These are phyloP conservation scores for Erysiphe pulchra DNA, from an alignment of 2,329 filamentous ascomycete genomes.

Conservation along the genomic window DNA sequence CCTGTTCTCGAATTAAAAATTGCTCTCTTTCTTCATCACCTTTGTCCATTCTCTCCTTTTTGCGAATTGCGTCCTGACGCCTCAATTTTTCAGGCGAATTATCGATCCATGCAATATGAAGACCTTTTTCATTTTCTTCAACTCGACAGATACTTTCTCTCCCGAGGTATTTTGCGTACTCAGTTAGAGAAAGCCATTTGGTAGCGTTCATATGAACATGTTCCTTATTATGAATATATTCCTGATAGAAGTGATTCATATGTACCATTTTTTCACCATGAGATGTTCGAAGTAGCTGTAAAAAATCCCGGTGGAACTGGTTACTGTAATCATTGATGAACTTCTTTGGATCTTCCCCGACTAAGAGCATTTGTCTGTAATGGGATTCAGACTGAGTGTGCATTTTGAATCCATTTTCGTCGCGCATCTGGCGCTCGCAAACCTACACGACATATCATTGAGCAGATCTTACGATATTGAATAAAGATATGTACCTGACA, in stretches of 20 bases:
- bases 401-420: too few species aligned
- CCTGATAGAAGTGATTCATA: conserved; percentile 85
- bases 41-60: conserved; percentile 67
- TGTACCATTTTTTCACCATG: conserved; percentile 81
- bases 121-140: conserved; percentile 67
- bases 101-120: conserved; percentile 79
- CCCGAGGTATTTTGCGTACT: conserved; percentile 72
- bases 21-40: conserved; percentile 81
- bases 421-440: too few species aligned
- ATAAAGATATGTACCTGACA: conserved; percentile 30
- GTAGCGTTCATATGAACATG: conserved; percentile 91
- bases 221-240: conserved; percentile 68
- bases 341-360: conserved; percentile 70
- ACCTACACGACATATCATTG: too few species aligned
- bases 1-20: conserved; percentile 58
- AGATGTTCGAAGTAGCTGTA: conserved; percentile 49
- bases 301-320: conserved; percentile 60
- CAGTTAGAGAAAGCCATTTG: conserved; percentile 64
- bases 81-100: conserved; percentile 66
- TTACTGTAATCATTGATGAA: conserved; percentile 59
- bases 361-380: conserved; percentile 16
- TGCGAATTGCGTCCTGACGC: conserved; percentile 53
- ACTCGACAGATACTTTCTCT: conserved; percentile 71
- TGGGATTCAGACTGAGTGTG: too few species aligned
- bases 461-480: too few species aligned